Conservation (phyloP, 116 monocot genomes). For the Posidonia oceanica region DNA sequence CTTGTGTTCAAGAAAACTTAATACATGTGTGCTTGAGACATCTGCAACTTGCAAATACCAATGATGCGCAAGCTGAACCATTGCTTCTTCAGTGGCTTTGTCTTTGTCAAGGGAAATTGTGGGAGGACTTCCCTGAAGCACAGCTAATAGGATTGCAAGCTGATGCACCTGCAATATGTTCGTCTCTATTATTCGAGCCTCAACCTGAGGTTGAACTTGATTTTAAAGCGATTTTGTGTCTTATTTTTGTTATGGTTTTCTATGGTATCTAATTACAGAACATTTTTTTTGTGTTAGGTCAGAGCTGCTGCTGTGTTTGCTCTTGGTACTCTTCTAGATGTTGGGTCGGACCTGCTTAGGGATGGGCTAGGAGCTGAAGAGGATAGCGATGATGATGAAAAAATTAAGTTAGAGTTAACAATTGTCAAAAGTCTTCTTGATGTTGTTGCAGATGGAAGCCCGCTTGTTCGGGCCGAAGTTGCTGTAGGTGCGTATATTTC, state of each 20-base stretch:
- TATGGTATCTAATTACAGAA: neutral
- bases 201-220: constrained; percentile 71
- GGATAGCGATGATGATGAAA: constrained; percentile 87
- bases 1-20: constrained; percentile 64
- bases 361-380: constrained; percentile 58
- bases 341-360: constrained; percentile 40
- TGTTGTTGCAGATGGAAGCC: constrained; percentile 76
- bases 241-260: neutral
- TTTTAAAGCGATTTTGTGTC: constrained; percentile 2
- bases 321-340: constrained; percentile 69
- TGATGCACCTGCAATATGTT: constrained; percentile 52
- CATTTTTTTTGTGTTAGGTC: constrained; percentile 38
- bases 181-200: constrained; percentile 64
- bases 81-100: constrained; percentile 97
- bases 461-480: constrained; percentile 89
- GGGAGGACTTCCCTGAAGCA: constrained; percentile 93
- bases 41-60: constrained; percentile 49
- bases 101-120: constrained; percentile 83
- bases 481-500: constrained; percentile 53
- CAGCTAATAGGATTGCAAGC: constrained; percentile 59
- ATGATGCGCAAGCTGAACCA: constrained; percentile 82
- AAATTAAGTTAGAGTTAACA: constrained; percentile 58
- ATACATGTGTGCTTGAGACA: constrained; percentile 84
- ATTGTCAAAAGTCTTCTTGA: constrained; percentile 60
- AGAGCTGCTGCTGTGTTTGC: constrained; percentile 96